These are phyloP conservation scores for Tilletiaria anomala DNA, from an alignment of 1,284 basidiomycete species.

Conservation along the genomic window DNA sequence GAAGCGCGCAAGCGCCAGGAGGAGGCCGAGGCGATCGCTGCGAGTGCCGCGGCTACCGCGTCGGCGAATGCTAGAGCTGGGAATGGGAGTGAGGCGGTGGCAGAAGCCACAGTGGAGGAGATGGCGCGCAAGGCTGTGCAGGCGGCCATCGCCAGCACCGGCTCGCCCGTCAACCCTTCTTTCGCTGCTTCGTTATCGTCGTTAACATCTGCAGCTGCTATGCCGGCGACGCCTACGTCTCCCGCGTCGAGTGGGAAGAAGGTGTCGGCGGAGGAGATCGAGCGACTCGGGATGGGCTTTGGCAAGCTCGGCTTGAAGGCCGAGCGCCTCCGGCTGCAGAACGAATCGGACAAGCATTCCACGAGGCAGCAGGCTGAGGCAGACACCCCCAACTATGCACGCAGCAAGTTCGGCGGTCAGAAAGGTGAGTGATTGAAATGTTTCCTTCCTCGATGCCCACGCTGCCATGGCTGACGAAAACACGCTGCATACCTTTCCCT, in stretches of 20 bases:
- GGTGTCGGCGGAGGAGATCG: conserved; percentile 46
- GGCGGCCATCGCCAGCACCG: conserved; percentile 1
- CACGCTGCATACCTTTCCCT: background rate
- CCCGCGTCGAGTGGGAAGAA: conserved; percentile 33
- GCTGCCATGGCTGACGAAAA: background rate
- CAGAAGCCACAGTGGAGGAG: conserved; percentile 1
- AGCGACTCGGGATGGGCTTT: conserved; percentile 63
- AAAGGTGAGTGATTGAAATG: too few relatives aligned
- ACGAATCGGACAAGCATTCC: conserved; percentile 19
- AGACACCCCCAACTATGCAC: conserved; percentile 57
- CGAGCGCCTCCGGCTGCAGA: conserved; percentile 1
- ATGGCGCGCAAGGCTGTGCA: background rate
- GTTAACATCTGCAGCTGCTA: too few relatives aligned
- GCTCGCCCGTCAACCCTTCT: too few relatives aligned
- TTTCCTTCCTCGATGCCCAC: conserved; percentile 15
- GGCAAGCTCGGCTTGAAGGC: conserved; percentile 61
- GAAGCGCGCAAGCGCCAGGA: conserved; percentile 10
- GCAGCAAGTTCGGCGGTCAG: conserved; percentile 78
- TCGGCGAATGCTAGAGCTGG: background rate
- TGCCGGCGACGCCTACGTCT: conserved; percentile 1
- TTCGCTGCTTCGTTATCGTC: too few relatives aligned
- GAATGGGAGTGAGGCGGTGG: background rate
- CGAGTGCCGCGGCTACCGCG: conserved; percentile 6
- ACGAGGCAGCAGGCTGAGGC: conserved; percentile 15
- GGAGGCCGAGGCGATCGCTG: conserved; percentile 20